Evolutionary conservation across 2,329 filamentous ascomycete genomes (phyloP), one percentile per base, ranked within the genome.

Genomic region (Penicillium digitatum): DNA sequence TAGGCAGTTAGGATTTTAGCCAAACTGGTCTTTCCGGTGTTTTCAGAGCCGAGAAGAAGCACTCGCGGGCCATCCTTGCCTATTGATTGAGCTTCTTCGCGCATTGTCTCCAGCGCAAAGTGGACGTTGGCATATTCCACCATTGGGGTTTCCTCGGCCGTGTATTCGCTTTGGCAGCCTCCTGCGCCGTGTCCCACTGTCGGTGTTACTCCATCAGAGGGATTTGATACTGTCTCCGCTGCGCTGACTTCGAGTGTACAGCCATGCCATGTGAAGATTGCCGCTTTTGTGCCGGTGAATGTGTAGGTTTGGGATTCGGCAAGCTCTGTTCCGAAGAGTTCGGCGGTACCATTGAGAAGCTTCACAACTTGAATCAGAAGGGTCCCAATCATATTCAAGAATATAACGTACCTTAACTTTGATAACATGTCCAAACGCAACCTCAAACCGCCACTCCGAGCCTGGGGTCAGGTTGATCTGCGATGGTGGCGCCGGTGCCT

Each of bases 311-410:
- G 87, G 54, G 87, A 88, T 10, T 84, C 81, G 11, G 91, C 91
- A 40, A 99, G 87, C 76, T 99, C 94, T 52, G 93, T 92, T 69
- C 94, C 94, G 70, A 97, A 96, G 68, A 95, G 85, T 74, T 99
- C 94, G 46, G 93, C 94, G 1, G 87, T 90, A 58, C 94, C 94
- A 32, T 82, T 84, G 53, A 90, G 76, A 26, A 97, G 79, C 77
- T 91, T 38, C 12, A 18, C 16, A 42, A 14, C 16, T 49, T 31
- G 12, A 20, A 37, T 65, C 10, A 64, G 60, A 18, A 8, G 4
- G 9, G 24, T 22, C 32, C 7, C 14, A n/a, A 32, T 45, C 16
- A 35, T 3, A 22, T 22, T 27, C 1, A 26, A 18, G 14, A 31
- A 18, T 18, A 43, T 16, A 12, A 55, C 70, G 48, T 68, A 82